Conservation (phyloP, 768 basidiomycete genomes). For the Rhodotorula babjevae region DNA sequence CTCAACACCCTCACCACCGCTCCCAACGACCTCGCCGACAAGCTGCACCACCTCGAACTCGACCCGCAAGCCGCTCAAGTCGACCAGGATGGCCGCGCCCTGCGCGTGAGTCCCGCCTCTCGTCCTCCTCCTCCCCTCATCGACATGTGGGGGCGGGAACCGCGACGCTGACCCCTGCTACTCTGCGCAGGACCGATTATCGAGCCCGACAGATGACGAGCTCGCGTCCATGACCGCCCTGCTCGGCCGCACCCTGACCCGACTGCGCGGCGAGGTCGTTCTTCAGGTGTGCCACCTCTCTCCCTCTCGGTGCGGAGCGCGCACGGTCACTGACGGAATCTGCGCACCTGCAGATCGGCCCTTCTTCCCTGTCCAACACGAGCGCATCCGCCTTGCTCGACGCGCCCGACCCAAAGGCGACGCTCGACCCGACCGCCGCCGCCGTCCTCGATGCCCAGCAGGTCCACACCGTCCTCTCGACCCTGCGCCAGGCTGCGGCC, state of each 20-base stretch:
- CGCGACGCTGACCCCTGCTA: background rate
- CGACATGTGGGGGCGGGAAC: background rate
- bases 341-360: constrained; percentile 32
- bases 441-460: constrained; percentile 26
- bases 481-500: constrained; percentile 36
- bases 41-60: constrained; percentile 39
- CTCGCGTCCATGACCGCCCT: constrained; percentile 35
- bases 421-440: constrained; percentile 19
- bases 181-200: constrained; percentile 15
- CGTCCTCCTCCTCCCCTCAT: background rate
- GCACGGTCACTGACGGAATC: background rate
- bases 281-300: constrained; percentile 25
- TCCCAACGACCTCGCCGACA: constrained; percentile 43
- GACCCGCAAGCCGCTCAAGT: background rate
- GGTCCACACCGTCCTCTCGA: constrained; percentile 39
- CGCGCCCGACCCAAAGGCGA: constrained; percentile 13
- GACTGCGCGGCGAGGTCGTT: constrained; percentile 46
- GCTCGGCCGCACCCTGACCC: constrained; percentile 32
- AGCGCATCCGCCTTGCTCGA: constrained; percentile 38
- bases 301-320: background rate
- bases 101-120: constrained; percentile 36
- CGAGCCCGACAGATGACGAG: constrained; percentile 26
- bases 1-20: constrained; percentile 37
- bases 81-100: constrained; percentile 6
- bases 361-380: constrained; percentile 42